A percentile compares a stretch with the other conserved stretches of the same genome.
Evolutionary conservation across 495 filamentous ascomycete species (phyloP).

Genomic region (Peziza echinospora): DNA sequence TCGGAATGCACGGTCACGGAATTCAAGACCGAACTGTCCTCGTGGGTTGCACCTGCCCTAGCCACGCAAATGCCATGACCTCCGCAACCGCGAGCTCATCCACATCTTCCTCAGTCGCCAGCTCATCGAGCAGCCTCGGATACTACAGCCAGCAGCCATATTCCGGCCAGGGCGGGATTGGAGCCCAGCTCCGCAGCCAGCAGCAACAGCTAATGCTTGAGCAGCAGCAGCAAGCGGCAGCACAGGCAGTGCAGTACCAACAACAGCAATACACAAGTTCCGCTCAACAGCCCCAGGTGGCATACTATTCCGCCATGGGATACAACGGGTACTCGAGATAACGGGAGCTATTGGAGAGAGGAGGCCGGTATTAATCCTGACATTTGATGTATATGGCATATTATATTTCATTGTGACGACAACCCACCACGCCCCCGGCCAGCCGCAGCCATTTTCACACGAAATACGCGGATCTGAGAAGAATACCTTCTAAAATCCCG

Average conservation of each 20-base stretch:
- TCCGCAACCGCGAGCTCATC: not conserved
- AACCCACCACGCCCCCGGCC: too few species aligned
- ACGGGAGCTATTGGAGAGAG: not conserved
- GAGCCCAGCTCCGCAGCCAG: not conserved
- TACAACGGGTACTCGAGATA: not conserved
- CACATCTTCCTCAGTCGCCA: not conserved
- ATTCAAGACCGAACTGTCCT: slow-evolving; percentile 54
- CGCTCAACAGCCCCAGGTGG: too few species aligned
- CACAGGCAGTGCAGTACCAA: not conserved
- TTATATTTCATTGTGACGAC: too few species aligned
- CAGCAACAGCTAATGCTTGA: not conserved
- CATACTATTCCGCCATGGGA: too few species aligned
- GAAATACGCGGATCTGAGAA: too few species aligned
- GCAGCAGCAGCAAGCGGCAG: not conserved
- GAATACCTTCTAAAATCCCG: too few species aligned
- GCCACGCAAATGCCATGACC: slow-evolving; percentile 28
- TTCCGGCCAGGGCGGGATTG: not conserved
- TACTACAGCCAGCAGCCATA: too few species aligned
- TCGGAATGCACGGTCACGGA: slow-evolving; percentile 46
- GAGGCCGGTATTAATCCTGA: not conserved
- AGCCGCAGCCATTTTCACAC: too few species aligned
- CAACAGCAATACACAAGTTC: not conserved
- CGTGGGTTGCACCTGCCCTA: slow-evolving; percentile 55
- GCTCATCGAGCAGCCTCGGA: not conserved
- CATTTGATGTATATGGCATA: too few species aligned